phyloP scores from a whole-genome alignment of 495 filamentous ascomycete genomes.

The Aspergillus sclerotiicarbonarius region DNA sequence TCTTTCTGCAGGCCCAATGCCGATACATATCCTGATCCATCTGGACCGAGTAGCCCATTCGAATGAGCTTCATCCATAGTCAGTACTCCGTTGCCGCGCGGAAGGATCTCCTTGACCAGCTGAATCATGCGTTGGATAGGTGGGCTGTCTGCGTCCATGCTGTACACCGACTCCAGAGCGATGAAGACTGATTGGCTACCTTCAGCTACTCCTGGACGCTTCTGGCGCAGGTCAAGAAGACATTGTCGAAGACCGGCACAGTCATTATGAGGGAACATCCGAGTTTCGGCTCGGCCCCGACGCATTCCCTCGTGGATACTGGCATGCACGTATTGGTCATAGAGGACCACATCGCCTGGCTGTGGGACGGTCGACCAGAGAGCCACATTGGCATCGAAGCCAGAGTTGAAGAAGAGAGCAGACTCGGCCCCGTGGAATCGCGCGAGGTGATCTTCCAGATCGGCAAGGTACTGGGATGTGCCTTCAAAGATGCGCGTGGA shows the following conservation, averaged over 20 bases:
- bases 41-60: constrained; percentile 54
- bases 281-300: constrained; percentile 41
- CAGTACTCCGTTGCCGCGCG: constrained; percentile 51
- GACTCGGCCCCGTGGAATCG: constrained; percentile 53
- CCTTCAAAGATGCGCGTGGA: constrained; percentile 5
- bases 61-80: constrained; percentile 69
- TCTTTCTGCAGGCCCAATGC: constrained; percentile 55
- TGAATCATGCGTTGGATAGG: constrained; percentile 53
- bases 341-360: constrained; percentile 57
- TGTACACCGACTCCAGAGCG: constrained; percentile 63
- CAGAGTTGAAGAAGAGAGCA: constrained; percentile 63
- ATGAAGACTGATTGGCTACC: constrained; percentile 45
- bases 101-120: constrained; percentile 46
- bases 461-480: constrained; percentile 40
- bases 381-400: constrained; percentile 64
- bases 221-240: constrained; percentile 25
- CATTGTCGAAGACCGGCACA: constrained; percentile 30
- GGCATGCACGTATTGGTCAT: constrained; percentile 65
- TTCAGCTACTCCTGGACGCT: constrained; percentile 17
- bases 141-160: constrained; percentile 67
- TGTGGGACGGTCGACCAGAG: constrained; percentile 60
- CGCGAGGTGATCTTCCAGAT: constrained; percentile 55
- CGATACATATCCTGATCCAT: constrained; percentile 59
- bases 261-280: constrained; percentile 55
- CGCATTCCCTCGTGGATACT: constrained; percentile 68